Base-by-base conservation (phyloP, 108 stramenopile species). In the Conticribra weissflogii region DNA sequence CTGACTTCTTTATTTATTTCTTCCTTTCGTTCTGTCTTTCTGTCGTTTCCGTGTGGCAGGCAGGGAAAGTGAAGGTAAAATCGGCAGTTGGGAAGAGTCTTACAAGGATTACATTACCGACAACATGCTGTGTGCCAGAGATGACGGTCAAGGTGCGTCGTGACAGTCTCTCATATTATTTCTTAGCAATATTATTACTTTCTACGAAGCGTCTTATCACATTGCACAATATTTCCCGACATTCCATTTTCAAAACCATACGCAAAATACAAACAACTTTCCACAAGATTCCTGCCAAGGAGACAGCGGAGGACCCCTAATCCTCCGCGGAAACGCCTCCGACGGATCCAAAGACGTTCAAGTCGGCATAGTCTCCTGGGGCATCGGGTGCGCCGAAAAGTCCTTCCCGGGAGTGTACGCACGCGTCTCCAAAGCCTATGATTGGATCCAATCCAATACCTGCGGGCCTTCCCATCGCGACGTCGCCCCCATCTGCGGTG, bases 401-500 rank as follows among this genome's bases (percentile, higher is more conserved):
- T 5, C 5, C 12, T 41, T 41, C 12, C 36, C 36, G 5, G 36
- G 36, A 12, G 70, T 79, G 16, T 79, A 79, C 45, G 53, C 76
- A 14, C 46, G 69, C 5, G 48, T 77, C 15, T 71, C 69, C 5
- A 16, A 54, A 31, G 52, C 21, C 9, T 73, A 73, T 23, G 50
- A 52, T 9, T 79, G 78, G 71, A 67, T 79, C 28, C 15, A 21
- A 18, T 18, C 12, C 2, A 3, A 56, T 25, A 29, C 57, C 30
- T 68, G 67, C 28, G 28, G 47, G 19, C 8, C 14, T 4, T 57
- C 55, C 17, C 17, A 5, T 17, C 34, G 46, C 31, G 31, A 51
- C 4, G 25, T 27, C 12, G 5, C 8, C 12, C 12, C 36, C 8
- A 9, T 41, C 5, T 41, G 36, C 12, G 36, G 36, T 41, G 36